phyloP scores from a whole-genome alignment of 208 protist genomes.

The Eutreptiella sp. region DNA sequence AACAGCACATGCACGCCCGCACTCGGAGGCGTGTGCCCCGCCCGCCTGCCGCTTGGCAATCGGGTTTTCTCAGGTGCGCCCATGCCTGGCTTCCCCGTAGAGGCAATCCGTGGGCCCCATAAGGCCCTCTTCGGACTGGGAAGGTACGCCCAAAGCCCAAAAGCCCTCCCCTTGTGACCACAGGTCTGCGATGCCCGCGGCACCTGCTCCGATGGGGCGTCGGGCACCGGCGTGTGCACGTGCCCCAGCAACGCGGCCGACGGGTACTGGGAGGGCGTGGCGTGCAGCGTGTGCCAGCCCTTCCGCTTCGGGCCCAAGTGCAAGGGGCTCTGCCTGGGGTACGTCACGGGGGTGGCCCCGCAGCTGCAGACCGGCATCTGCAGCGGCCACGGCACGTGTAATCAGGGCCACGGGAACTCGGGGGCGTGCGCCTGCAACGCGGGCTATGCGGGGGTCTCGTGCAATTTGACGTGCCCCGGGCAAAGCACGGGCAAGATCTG shows the following conservation, averaged over 20 bases:
- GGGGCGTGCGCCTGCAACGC: conserved; percentile 16
- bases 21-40: too few species aligned
- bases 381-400: conserved; percentile 20
- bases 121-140: too few species aligned
- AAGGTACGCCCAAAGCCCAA: too few species aligned
- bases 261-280: conserved; percentile 18
- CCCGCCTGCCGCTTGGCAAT: too few species aligned
- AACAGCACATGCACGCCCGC: too few species aligned
- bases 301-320: conserved; percentile 22
- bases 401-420: background rate
- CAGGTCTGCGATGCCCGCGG: conserved; percentile 15
- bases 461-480: conserved; percentile 1
- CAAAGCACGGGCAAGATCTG: background rate
- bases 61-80: too few species aligned
- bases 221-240: conserved; percentile 12
- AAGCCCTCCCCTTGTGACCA: too few species aligned
- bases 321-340: conserved; percentile 18
- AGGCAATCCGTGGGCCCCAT: too few species aligned
- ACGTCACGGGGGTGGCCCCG: too few species aligned
- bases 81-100: too few species aligned
- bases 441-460: conserved; percentile 9
- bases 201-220: conserved; percentile 5
- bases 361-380: conserved; percentile 3
- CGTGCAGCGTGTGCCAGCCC: conserved; percentile 16
- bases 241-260: conserved; percentile 16